Base-by-base conservation (phyloP, 2,329 filamentous ascomycete genomes). In the Herpotrichia juniperi region DNA sequence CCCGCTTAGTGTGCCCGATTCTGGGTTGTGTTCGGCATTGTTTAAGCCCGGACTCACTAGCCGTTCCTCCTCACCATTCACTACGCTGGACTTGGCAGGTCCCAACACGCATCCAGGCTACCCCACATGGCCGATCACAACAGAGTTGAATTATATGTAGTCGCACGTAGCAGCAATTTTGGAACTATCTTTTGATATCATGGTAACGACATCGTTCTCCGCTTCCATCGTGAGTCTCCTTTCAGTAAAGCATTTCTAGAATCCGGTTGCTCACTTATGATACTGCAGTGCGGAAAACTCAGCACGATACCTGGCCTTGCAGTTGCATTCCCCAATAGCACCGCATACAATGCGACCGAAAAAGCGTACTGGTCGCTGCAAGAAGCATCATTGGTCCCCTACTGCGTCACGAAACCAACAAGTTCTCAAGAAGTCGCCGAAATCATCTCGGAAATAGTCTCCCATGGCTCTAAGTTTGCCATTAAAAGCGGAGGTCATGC, bases 401-500 rank as follows among this genome's bases (percentile, higher is more conserved):
- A 11, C 22, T 42, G 39, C 39, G 26, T 42, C 14, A 12, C n/a
- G 10, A 8, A 10, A 4, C 39, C 21, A 16, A 14, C 24, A 17
- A 42, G 4, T 7, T 10, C 39, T 12, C 39, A 25, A 10, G 21
- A 42, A 4, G 39, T 42, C n/a, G 21, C 21, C 4, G 14, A 10
- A 25, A 28, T 28, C n/a, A 17, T 42, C 39, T 25, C 21, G 10
- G 26, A 4, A 8, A 40, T 26, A 4, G 21, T 42, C 21, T 25
- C 21, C n/a, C 19, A 42, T 42, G 31, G 31, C 12, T 34, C 8
- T 4, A 9, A 9, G 14, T 56, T 59, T 21, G 51, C 57, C 4
- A 46, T 59, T 28, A 24, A 50, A 16, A 25, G 25, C 12, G 51
- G 57, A 12, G 57, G 59, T 6, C 59, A 62, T 25, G 46, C 47